These are phyloP conservation scores for Polyporus tsugae DNA, from an alignment of 1,284 basidiomycete species.

Conservation along the genomic window DNA sequence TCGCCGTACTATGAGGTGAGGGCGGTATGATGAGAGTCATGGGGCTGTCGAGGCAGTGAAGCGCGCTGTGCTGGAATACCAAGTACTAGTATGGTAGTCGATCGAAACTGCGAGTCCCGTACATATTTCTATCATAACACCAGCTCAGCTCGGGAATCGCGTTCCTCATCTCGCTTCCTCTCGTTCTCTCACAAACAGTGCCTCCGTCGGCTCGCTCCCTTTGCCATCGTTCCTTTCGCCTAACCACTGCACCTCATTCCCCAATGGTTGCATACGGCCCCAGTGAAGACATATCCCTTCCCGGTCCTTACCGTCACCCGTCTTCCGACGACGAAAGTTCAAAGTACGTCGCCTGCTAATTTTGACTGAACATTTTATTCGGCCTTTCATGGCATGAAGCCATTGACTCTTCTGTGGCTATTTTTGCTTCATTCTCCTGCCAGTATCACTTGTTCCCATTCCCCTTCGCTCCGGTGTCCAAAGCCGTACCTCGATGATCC, in stretches of 20 bases:
- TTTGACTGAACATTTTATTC: background rate
- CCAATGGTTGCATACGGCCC: background rate
- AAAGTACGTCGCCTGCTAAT: background rate
- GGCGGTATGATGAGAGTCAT: background rate
- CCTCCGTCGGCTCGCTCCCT: background rate
- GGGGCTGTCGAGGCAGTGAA: background rate
- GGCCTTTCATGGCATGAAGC: background rate
- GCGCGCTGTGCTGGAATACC: background rate
- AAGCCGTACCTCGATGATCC: background rate
- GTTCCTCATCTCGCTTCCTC: background rate
- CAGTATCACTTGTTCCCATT: background rate
- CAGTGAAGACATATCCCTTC: background rate
- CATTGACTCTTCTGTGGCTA: background rate
- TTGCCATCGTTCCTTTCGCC: background rate
- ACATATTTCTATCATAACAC: background rate
- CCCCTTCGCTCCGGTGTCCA: background rate
- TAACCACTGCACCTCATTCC: background rate
- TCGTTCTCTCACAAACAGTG: background rate
- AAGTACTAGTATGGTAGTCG: background rate
- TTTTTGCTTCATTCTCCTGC: background rate
- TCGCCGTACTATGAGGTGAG: background rate
- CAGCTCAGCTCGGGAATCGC: background rate
- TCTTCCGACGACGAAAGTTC: background rate
- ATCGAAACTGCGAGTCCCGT: background rate
- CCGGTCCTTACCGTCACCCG: background rate